Base-by-base conservation (phyloP, 129 eudicot species). In the Arctium minus region DNA sequence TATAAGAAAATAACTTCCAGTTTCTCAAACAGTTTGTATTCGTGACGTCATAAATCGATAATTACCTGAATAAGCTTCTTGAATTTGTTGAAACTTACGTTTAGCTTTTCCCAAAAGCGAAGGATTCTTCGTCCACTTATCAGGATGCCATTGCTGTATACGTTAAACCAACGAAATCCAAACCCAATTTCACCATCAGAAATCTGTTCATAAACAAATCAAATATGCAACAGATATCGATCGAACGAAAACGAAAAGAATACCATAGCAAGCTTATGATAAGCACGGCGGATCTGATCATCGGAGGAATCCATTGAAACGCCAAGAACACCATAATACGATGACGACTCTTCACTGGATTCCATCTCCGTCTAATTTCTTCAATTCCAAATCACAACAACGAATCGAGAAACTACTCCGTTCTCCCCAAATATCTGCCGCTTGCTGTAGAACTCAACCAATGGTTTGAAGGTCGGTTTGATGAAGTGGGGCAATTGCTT, bases 81-180 rank as follows among this genome's bases (percentile, higher is more conserved):
- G 99, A 85, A 95, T 95, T 82, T 88, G 92, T 40, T 91, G 99
- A 74, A 95, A 95, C 73, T 86, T 95, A 22, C 82, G 81, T 64
- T 95, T 95, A 15, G 98, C 97, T 85, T 89, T 94, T 5, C 89
- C 93, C 13, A 90, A 64, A 17, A 83, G 33, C 6, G 87, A 56
- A 1, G 98, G 94, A 36, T 76, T 86, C 72, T 75, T 88, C 1
- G 86, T 81, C 98, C 97, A 90, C 27, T 89, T 96, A 75, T 96
- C 99, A 8, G 97, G 98, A 86, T 96, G 99, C 95, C 98, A 96
- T 93, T 91, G 94, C 99, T 93, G 90, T 1, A 22, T 22, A 22
- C 27, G 27, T 22, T 22, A 22, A 22, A 22, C 27, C 27, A 22
- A 22, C 27, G 27, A 22, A 22, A 22, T 22, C 27, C 7, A 85